These are phyloP conservation scores for Ophiostoma quercus DNA, from an alignment of 2,329 filamentous ascomycete genomes.

Conservation along the genomic window DNA sequence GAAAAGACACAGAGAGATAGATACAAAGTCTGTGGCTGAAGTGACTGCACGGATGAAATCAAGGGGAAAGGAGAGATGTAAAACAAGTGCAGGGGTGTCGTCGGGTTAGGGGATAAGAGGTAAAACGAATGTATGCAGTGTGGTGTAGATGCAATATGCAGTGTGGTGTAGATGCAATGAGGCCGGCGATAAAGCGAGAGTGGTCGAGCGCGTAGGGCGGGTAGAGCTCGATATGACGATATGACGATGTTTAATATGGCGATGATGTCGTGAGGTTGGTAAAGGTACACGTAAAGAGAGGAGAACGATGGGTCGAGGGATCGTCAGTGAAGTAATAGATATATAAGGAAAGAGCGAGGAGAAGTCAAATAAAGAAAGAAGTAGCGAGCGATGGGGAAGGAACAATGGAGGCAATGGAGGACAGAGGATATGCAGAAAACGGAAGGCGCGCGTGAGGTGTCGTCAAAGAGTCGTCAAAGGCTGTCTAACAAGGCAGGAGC, in stretches of 20 bases:
- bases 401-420: constrained; percentile 3
- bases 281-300: background rate
- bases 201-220: background rate
- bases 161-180: background rate
- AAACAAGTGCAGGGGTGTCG: constrained; percentile 19
- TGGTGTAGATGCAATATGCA: background rate
- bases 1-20: background rate
- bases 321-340: background rate
- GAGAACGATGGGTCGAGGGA: background rate
- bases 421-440: background rate
- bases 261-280: background rate
- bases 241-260: background rate
- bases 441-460: background rate
- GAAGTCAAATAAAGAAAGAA: constrained; percentile 13
- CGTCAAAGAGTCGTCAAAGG: background rate
- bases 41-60: constrained; percentile 10
- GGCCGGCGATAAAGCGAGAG: background rate
- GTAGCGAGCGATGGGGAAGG: constrained; percentile 12
- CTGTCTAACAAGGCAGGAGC: constrained; percentile 3
- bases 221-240: background rate
- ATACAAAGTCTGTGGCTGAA: background rate
- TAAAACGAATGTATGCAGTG: background rate
- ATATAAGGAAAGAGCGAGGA: background rate
- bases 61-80: constrained; percentile 17
- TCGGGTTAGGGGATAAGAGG: background rate